Base-by-base conservation (phyloP, 495 filamentous ascomycete species). In the Hypoxylon fuscum region DNA sequence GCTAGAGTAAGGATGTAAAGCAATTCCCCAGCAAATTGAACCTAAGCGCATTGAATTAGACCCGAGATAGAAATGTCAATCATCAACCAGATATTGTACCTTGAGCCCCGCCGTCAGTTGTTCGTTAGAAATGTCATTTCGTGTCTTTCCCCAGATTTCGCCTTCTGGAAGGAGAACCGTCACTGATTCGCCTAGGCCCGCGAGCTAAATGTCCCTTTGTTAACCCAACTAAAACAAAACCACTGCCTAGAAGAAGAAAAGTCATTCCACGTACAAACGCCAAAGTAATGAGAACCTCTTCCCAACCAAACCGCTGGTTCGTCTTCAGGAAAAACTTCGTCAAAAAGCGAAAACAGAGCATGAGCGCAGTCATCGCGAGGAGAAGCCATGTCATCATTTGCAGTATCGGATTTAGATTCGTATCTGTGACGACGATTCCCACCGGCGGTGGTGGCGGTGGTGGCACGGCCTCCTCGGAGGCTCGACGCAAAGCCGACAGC, bases 361-460 rank as follows among this genome's bases (percentile, higher is more conserved):
- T 64, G n/a, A 71, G 66, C 5, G 50, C 55, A 15, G 62, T 64
- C 12, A 71, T 27, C 18, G 62, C 58, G 22, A 71, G 62, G n/a
- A 69, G 47, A 2, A 71, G 56, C 69, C 69, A 71, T 6, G 69
- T 66, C 1, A 60, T 34, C 42, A 66, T 63, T 44, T 71, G 68
- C 6, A 71, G n/a, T 23, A 66, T 62, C 8, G 60, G 68, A 41
- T 66, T 71, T 52, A 54, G 27, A 27, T 71, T 57, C 10, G 58
- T 18, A 15, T 60, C 51, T 3, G 60, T 68, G 25, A 68, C 61
- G 31, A 60, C 51, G 41, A 68, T 61, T 22, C 66, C 66, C 32
- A 23, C 34, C 23, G 65, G 37, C 23, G 55, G 48, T 21, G 61
- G 37, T 22, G 55, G 48, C 27, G 61, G 37, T 22, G 35, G 35